phyloP scores from a whole-genome alignment of 2,329 filamentous ascomycete species.

The Pyrenophora seminiperda region DNA sequence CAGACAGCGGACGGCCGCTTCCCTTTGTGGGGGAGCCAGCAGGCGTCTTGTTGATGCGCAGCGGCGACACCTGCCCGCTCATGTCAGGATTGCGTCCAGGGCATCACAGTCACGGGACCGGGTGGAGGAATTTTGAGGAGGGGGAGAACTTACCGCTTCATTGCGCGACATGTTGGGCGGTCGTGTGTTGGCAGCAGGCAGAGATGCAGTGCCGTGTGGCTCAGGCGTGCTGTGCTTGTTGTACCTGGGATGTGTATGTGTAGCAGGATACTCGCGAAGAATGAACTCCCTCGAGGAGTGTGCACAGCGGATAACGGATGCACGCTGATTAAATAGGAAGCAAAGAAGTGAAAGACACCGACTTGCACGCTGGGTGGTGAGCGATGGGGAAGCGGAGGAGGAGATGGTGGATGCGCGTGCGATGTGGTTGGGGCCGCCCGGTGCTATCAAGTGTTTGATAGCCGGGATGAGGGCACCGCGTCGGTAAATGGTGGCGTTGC shows the following conservation, averaged over 20 bases:
- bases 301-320: constrained; percentile 22
- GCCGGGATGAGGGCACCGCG: constrained; percentile 27
- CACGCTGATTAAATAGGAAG: constrained; percentile 22
- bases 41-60: constrained; percentile 76
- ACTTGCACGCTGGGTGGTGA: constrained; percentile 37
- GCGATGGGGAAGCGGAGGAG: constrained; percentile 35
- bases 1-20: constrained; percentile 71
- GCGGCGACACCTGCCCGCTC: constrained; percentile 68
- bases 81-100: constrained; percentile 12
- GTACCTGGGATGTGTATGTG: not conserved
- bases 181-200: constrained; percentile 13
- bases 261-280: constrained; percentile 40
- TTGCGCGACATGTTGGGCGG: constrained; percentile 46
- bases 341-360: constrained; percentile 34
- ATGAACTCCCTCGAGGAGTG: constrained; percentile 41
- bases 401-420: constrained; percentile 27
- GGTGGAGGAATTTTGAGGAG: not conserved
- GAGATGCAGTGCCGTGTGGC: constrained; percentile 1
- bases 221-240: not conserved
- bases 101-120: not conserved
- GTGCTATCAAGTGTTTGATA: constrained; percentile 31
- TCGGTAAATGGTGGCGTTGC: constrained; percentile 22
- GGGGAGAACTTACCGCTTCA: constrained; percentile 45
- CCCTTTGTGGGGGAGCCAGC: constrained; percentile 68
- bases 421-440: constrained; percentile 26